Evolutionary conservation across 2,329 filamentous ascomycete species (phyloP).

Genomic region (Ophiostoma himal-ulmi): DNA sequence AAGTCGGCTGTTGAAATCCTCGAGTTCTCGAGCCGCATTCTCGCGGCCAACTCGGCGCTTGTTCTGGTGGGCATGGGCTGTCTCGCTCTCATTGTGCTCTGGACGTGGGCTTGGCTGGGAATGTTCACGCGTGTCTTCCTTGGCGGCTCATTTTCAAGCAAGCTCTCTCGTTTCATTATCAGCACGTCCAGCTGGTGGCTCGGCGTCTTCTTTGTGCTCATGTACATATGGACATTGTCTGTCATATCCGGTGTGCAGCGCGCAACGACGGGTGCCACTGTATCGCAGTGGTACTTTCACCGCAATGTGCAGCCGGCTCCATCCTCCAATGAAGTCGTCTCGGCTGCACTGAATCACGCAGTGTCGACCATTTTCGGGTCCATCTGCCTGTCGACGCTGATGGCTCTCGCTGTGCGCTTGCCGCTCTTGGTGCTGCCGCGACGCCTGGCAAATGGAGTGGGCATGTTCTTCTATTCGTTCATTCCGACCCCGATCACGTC

Average conservation of each 20-base stretch:
- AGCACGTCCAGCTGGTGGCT: slow-evolving; percentile 91
- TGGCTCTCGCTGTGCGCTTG: slow-evolving; percentile 73
- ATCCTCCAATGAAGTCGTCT: slow-evolving; percentile 72
- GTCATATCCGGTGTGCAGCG: slow-evolving; percentile 85
- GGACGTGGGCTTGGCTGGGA: slow-evolving; percentile 93
- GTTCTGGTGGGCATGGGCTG: slow-evolving; percentile 76
- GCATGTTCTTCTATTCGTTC: slow-evolving; percentile 59
- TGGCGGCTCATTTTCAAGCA: slow-evolving; percentile 72
- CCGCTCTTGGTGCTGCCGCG: slow-evolving; percentile 79
- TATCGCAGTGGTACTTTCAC: slow-evolving; percentile 99
- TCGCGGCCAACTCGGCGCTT: slow-evolving; percentile 77
- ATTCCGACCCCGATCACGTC: slow-evolving; percentile 80
- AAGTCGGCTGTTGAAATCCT: slow-evolving; percentile 80
- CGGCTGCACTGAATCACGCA: slow-evolving; percentile 75
- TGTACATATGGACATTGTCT: slow-evolving; percentile 92
- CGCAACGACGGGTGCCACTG: slow-evolving; percentile 85
- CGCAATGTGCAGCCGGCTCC: slow-evolving; percentile 73
- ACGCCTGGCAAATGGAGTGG: slow-evolving; percentile 58
- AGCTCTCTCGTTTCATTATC: slow-evolving; percentile 65
- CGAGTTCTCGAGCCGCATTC: slow-evolving; percentile 84
- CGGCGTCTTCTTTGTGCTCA: slow-evolving; percentile 81
- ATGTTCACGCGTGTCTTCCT: slow-evolving; percentile 97
- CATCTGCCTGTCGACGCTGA: slow-evolving; percentile 78
- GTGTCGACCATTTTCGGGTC: slow-evolving; percentile 84
- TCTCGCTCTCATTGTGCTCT: slow-evolving; percentile 68